phyloP scores from a whole-genome alignment of 192 early-diverging fungal genomes.

The Podila epicladia region DNA sequence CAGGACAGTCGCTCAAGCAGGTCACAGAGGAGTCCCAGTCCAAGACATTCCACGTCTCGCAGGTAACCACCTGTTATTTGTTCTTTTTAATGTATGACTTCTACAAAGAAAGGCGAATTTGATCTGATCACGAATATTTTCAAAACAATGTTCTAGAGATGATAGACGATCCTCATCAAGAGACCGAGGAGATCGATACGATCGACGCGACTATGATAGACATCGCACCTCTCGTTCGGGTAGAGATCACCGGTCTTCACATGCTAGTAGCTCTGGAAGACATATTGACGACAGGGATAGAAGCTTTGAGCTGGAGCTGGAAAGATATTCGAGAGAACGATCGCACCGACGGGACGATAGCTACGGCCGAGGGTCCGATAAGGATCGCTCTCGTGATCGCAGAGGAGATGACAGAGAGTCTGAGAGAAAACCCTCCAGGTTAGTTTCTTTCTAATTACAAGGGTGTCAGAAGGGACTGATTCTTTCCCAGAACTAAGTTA shows the following conservation, averaged over 20 bases:
- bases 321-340: conserved; percentile 34
- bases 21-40: conserved; percentile 31
- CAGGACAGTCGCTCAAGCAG: conserved; percentile 27
- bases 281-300: conserved; percentile 29
- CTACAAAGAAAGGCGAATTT: not conserved
- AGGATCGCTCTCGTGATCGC: conserved; percentile 11
- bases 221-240: conserved; percentile 34
- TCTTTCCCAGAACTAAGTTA: no score
- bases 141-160: conserved; percentile 18
- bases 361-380: conserved; percentile 11
- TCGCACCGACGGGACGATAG: conserved; percentile 29
- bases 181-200: conserved; percentile 1
- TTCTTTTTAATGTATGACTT: no score
- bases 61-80: conserved; percentile 7
- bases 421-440: conserved; percentile 24
- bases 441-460: not conserved
- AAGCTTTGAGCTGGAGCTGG: conserved; percentile 47
- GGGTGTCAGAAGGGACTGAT: no score
- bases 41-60: conserved; percentile 33
- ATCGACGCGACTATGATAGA: conserved; percentile 39
- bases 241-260: conserved; percentile 25
- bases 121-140: not conserved
- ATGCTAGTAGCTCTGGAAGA: conserved; percentile 37
- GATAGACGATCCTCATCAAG: conserved; percentile 20
- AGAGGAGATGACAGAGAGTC: conserved; percentile 1